phyloP scores from a whole-genome alignment of 805 yeast genomes.

The Pichia rugopelliculosa region DNA sequence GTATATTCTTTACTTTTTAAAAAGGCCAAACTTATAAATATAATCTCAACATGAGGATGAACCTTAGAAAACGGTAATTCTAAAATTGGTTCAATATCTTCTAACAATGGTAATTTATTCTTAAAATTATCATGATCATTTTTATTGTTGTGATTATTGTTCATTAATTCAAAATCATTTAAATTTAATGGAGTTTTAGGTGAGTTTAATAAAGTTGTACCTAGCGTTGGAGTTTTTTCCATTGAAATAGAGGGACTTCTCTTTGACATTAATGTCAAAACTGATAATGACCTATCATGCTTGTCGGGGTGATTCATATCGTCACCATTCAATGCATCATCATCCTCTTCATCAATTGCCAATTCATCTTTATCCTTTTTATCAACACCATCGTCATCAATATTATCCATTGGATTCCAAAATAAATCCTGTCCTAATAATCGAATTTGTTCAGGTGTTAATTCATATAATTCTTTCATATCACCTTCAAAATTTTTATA shows the following conservation, averaged over 20 bases:
- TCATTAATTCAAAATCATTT: constrained; percentile 1
- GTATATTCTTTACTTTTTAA: constrained; percentile 73
- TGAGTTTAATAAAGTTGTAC: constrained; percentile 15
- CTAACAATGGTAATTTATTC: constrained; percentile 4
- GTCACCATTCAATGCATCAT: background rate
- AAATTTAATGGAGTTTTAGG: constrained; percentile 9
- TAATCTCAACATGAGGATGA: constrained; percentile 69
- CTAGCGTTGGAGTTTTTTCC: constrained; percentile 25
- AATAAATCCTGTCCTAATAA: constrained; percentile 53
- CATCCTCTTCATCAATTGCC: constrained; percentile 4
- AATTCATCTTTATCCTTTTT: background rate
- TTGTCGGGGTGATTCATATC: constrained; percentile 2
- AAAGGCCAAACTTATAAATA: constrained; percentile 71
- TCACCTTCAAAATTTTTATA: constrained; percentile 20
- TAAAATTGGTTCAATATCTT: constrained; percentile 21
- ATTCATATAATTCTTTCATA: constrained; percentile 16
- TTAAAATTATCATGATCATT: background rate
- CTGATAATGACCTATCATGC: constrained; percentile 25
- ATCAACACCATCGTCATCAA: background rate
- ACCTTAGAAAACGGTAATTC: constrained; percentile 49
- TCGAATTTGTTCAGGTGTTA: constrained; percentile 18
- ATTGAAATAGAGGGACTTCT: constrained; percentile 17
- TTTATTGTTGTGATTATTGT: background rate
- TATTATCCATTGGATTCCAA: constrained; percentile 40
- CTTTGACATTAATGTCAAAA: constrained; percentile 22